Conservation (phyloP, 1,284 basidiomycete genomes). For the Violaceomyces palustris region DNA sequence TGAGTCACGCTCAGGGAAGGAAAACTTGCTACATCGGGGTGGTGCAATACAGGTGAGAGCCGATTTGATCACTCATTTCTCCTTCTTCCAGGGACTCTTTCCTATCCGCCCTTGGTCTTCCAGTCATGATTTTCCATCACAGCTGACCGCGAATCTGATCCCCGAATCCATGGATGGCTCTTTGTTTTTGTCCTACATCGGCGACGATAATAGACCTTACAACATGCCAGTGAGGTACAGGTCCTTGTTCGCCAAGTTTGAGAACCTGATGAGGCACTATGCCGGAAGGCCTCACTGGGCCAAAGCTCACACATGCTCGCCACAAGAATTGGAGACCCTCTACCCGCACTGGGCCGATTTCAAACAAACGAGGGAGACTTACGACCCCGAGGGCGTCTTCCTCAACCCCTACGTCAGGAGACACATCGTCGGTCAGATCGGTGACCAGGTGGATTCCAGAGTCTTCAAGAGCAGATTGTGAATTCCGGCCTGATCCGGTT, state of each 20-base stretch:
- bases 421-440: conserved; percentile 56
- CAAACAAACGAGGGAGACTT: conserved; percentile 63
- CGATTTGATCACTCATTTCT: conserved; percentile 64
- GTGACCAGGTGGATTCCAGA: conserved; percentile 21
- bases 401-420: conserved; percentile 58
- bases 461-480: conserved; percentile 34
- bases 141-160: no score
- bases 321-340: conserved; percentile 63
- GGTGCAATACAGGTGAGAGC: conserved; percentile 86
- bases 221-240: conserved; percentile 81
- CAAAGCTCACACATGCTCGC: conserved; percentile 76
- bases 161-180: no score
- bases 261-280: conserved; percentile 67
- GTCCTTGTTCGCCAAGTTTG: conserved; percentile 73
- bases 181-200: no score
- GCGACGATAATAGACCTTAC: conserved; percentile 73
- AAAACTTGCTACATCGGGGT: conserved; percentile 92
- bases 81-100: not conserved
- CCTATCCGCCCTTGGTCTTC: no score
- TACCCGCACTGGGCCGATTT: conserved; percentile 86
- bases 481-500: no score
- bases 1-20: conserved; percentile 77
- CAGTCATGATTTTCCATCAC: no score
- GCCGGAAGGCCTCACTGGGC: conserved; percentile 94
- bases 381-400: conserved; percentile 78